phyloP scores from a whole-genome alignment of 352 stramenopile genomes.

The Pythium brassicae region DNA sequence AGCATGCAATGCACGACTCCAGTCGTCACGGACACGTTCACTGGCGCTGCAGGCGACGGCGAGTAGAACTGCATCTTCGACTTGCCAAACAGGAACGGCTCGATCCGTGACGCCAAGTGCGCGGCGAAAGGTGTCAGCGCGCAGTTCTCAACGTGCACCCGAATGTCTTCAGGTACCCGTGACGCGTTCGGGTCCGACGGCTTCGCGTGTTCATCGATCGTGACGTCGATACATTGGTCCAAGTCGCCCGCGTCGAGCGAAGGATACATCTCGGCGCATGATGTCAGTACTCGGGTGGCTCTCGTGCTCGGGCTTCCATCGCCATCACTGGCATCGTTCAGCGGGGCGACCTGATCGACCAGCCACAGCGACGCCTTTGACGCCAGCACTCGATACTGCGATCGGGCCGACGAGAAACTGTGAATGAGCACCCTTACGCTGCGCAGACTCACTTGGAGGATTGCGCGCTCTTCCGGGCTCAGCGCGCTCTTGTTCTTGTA shows the following conservation, averaged over 20 bases:
- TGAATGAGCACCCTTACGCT: slow-evolving; percentile 29
- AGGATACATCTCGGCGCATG: slow-evolving; percentile 33
- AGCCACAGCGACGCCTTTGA: slow-evolving; percentile 43
- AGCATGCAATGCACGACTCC: slow-evolving; percentile 54
- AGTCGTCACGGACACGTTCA: slow-evolving; percentile 63
- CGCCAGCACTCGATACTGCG: slow-evolving; percentile 40
- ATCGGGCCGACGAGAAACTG: slow-evolving; percentile 44
- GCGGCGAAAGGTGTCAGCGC: slow-evolving; percentile 46
- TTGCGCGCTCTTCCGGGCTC: slow-evolving; percentile 20
- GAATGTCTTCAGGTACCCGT: slow-evolving; percentile 31
- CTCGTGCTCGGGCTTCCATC: not conserved
- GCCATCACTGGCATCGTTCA: not conserved
- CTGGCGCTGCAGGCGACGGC: slow-evolving; percentile 17
- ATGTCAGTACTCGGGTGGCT: slow-evolving; percentile 18
- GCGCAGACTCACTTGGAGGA: slow-evolving; percentile 42
- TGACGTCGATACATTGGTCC: slow-evolving; percentile 32
- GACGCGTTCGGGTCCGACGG: slow-evolving; percentile 6
- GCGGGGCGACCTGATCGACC: slow-evolving; percentile 25
- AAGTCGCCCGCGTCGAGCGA: slow-evolving; percentile 2
- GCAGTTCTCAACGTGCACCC: slow-evolving; percentile 58
- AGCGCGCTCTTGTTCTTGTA: slow-evolving; percentile 12
- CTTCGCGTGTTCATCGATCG: slow-evolving; percentile 32
- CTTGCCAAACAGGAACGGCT: slow-evolving; percentile 45
- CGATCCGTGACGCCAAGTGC: slow-evolving; percentile 38
- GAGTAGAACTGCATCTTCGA: slow-evolving; percentile 30